Base-by-base conservation (phyloP, 2,329 filamentous ascomycete genomes). In the Venturia aucupariae region DNA sequence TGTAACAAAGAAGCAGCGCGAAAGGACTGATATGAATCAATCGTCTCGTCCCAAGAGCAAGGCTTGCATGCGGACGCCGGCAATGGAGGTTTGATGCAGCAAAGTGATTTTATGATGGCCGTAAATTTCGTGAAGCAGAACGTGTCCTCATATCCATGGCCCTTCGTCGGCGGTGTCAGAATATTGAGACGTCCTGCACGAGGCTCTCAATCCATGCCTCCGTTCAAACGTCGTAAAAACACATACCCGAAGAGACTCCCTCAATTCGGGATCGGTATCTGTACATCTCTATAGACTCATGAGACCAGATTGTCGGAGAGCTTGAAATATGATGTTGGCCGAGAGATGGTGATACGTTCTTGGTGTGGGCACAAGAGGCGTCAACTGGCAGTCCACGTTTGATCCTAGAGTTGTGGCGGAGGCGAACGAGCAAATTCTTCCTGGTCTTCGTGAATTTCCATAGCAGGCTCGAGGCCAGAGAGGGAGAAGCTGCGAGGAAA, bases 401-500 rank as follows among this genome's bases (percentile, higher is more conserved):
- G 17, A n/a, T 35, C 15, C 19, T 57, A 57, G 15, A 35, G 15
- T n/a, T 35, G 30, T 35, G 30, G 27, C 30, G 51, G 27, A 35
- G 51, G 30, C 30, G 27, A 35, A 15, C 11, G 6, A 57, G 30
- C 27, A 38, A 35, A 19, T 22, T 62, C 60, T 13, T 41, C 38
- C 17, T 42, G 39, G 42, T 64, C 62, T 57, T 64, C 63, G 19
- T 46, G 30, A 22, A 61, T 46, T 35, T 64, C 63, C 54, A 64
- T 48, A 30, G 63, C 57, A 30, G 63, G 63, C 41, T 64, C 63
- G 13, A 64, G 63, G 19, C 63, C 57, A 61, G 30, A 39, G 10
- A 64, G 57, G 24, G 72, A 71, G 32, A 72, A 75, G 65, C 75
- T 75, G 61, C 79, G 75, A 19, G 79, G 79, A 66, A 81, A 81